Evolutionary conservation across 2,329 filamentous ascomycete genomes (phyloP), one percentile per base, ranked within the genome.

Genomic region (Annulohypoxylon truncatum): DNA sequence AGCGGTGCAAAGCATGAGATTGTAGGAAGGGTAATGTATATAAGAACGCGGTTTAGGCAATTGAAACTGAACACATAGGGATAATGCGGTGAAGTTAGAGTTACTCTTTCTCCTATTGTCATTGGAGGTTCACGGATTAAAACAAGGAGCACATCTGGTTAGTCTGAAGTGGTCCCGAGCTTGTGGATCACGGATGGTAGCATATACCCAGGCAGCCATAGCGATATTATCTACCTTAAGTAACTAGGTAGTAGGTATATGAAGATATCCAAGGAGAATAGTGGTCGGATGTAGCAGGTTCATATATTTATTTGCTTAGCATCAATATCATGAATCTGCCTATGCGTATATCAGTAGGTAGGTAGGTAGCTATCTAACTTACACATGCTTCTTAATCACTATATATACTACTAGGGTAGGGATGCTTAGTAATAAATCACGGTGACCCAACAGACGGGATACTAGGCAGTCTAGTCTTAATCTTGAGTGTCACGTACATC

Each of bases 201-300:
- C 18, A 56, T 47, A 56, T 47, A n/a, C 6, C n/a, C 50, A n/a
- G n/a, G n/a, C n/a, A n/a, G n/a, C n/a, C 4, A 42, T 54, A 12
- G 22, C 13, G 26, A n/a, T 9, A n/a, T 20, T 51, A 20, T 33
- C 15, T 50, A 31, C 35, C 35, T 31, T 31, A 31, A 8, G 9
- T 40, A 15, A n/a, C 10, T 18, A 31, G 29, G 29, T 44, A 44
- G 9, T 38, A 8, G 33, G 33, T 38, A 38, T n/a, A 38, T n/a
- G 33, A n/a, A 38, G 33, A 3, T 38, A 38, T 38, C n/a, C 8
- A n/a, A 18, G 15, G 15, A 20, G 38, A 42, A 42, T 15, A 42
- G 38, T 20, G 15, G 15, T 18, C 7, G 10, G 2, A 42, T 3
- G 10, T 42, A n/a, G 33, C 8, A n/a, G n/a, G n/a, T n/a, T n/a